phyloP scores from a whole-genome alignment of 495 filamentous ascomycete genomes.

The Hypoxylon cercidicola region DNA sequence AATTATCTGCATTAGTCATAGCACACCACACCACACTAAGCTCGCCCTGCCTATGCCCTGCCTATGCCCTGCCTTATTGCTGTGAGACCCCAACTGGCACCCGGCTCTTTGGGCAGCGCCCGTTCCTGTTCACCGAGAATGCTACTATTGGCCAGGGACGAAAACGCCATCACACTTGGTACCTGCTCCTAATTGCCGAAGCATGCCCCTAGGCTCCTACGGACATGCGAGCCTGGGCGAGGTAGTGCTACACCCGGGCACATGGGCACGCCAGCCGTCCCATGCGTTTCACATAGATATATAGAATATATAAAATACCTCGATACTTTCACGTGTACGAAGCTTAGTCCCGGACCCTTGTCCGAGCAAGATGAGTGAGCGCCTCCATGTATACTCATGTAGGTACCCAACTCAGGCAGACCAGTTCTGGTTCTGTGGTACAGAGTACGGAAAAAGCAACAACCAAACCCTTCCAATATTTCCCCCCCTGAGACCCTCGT shows the following conservation, averaged over 20 bases:
- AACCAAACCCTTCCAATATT: not conserved
- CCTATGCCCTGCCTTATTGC: conserved; percentile 7
- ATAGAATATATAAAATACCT: conserved; percentile 16
- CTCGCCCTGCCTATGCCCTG: conserved; percentile 26
- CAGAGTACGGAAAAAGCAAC: conserved; percentile 14
- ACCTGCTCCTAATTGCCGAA: conserved; percentile 16
- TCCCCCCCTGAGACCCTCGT: not conserved
- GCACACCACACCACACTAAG: conserved; percentile 14
- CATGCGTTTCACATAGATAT: conserved; percentile 15
- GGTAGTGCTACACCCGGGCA: conserved; percentile 20
- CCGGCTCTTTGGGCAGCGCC: conserved; percentile 4
- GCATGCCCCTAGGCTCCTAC: not conserved
- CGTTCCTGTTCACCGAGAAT: conserved; percentile 23
- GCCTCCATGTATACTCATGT: not conserved
- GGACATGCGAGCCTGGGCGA: conserved; percentile 13
- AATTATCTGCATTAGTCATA: conserved; percentile 42
- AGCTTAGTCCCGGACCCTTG: conserved; percentile 1
- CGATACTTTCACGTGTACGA: conserved; percentile 15
- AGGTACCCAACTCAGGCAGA: not conserved
- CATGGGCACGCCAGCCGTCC: conserved; percentile 1
- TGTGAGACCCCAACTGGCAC: conserved; percentile 27
- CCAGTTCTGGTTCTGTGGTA: conserved; percentile 10
- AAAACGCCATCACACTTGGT: conserved; percentile 13
- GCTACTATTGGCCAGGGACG: conserved; percentile 12
- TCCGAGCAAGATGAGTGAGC: not conserved